These are phyloP conservation scores for Xylariaceae sp. DNA, from an alignment of 2,329 filamentous ascomycete species.

Conservation along the genomic window DNA sequence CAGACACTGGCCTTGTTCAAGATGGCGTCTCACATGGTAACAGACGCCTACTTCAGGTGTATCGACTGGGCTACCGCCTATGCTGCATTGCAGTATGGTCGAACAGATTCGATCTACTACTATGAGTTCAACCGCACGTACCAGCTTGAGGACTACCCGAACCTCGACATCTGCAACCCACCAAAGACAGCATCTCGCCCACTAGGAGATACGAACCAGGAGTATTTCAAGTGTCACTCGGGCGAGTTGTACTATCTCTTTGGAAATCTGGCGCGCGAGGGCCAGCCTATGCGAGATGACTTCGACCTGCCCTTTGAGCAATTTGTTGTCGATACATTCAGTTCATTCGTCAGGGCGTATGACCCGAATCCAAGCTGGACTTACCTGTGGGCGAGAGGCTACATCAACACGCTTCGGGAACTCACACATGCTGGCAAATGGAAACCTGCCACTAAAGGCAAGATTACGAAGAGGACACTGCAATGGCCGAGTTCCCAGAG, in stretches of 20 bases:
- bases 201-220: conserved; percentile 19
- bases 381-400: conserved; percentile 41
- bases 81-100: conserved; percentile 38
- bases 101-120: conserved; percentile 47
- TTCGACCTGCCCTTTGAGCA: conserved; percentile 34
- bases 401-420: conserved; percentile 26
- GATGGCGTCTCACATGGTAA: conserved; percentile 47
- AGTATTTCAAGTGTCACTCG: conserved; percentile 52
- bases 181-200: conserved; percentile 31
- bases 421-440: conserved; percentile 29
- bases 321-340: conserved; percentile 43
- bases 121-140: conserved; percentile 57
- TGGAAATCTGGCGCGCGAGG: conserved; percentile 41
- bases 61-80: conserved; percentile 54
- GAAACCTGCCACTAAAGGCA: conserved; percentile 32
- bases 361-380: conserved; percentile 44
- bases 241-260: conserved; percentile 51
- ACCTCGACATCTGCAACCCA: conserved; percentile 44
- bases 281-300: conserved; percentile 41
- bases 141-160: conserved; percentile 48
- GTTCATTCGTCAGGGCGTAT: conserved; percentile 43
- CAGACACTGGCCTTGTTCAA: conserved; percentile 50
- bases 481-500: conserved; percentile 37
- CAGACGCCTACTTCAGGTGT: conserved; percentile 56
- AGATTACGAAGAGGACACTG: conserved; percentile 41